Base-by-base conservation (phyloP, 208 protist genomes). In the Hexamita inflata region DNA sequence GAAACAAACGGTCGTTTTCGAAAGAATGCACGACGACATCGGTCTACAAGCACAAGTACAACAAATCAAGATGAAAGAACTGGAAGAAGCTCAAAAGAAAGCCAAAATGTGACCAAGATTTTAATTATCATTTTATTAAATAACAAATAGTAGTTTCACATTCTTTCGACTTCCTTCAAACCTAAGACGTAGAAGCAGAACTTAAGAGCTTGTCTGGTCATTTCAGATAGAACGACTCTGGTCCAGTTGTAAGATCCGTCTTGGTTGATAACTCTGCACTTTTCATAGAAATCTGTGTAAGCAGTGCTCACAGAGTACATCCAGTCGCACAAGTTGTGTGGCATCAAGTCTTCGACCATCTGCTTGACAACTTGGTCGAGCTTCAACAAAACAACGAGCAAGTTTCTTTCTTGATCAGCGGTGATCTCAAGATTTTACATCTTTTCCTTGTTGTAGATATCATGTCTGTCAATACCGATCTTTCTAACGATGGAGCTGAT, bases 241-340 rank as follows among this genome's bases (percentile, higher is more conserved):
- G 53, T 39, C 40, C 73, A 59, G 40, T 81, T 42, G n/a, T 58
- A 41, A 77, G 45, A n/a, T 88, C 90, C 28, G 93, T 82, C 59
- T 26, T 75, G 58, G 19, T 86, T 89, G 60, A 93, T 81, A 79
- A 91, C 92, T 70, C 91, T 84, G 80, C 91, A 89, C 29, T 77
- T 62, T 32, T 86, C 77, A 82, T 94, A 95, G 80, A 95, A 95
- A 77, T 91, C 87, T 34, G 91, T 94, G 85, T 94, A 94, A 79
- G 79, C 84, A 29, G 81, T 86, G 75, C 92, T 84, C 39, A 94
- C 80, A 60, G 93, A 86, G 83, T 93, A 95, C n/a, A 92, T 84
- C 78, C 92, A 95, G 80, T 95, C 92, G 42, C 92, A 93, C 4
- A 96, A 81, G 64, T 90, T 86, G 78, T 94, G 89, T 26, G 89